phyloP scores from a whole-genome alignment of 176 grass and related monocot species.

The Pharus latifolius region DNA sequence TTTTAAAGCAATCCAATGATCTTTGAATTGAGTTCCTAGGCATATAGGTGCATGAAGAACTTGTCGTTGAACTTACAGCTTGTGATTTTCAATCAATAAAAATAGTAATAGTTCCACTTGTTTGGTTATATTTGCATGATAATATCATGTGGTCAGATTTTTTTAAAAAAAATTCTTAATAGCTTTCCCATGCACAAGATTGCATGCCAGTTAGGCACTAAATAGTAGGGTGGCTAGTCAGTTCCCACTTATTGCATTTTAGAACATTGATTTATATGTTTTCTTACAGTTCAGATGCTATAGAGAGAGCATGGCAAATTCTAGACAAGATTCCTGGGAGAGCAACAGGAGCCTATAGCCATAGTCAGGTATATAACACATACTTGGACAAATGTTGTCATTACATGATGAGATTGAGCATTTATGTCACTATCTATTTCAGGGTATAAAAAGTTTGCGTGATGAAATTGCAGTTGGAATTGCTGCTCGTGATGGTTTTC shows the following conservation, averaged over 20 bases:
- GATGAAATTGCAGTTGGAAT: constrained; percentile 93
- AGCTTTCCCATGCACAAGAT: not conserved
- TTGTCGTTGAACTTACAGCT: no score
- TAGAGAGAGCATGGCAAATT: constrained; percentile 85
- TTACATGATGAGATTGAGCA: constrained; percentile 10
- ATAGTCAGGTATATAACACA: constrained; percentile 57
- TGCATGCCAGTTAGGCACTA: not conserved
- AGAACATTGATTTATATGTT: constrained; percentile 21
- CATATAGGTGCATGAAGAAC: no score
- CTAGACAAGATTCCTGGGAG: constrained; percentile 73
- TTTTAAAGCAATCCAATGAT: no score
- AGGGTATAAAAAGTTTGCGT: constrained; percentile 87
- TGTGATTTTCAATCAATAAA: not conserved
- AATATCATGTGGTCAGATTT: not conserved
- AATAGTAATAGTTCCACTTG: not conserved
- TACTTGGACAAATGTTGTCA: constrained; percentile 4
- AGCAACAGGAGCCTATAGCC: constrained; percentile 89
- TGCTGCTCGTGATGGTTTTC: constrained; percentile 73
- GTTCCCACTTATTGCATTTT: not conserved
- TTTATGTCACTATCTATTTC: constrained; percentile 18
- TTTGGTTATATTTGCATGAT: not conserved
- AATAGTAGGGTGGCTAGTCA: not conserved
- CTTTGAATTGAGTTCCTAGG: no score
- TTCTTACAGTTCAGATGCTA: constrained; percentile 84
- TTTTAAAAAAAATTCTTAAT: not conserved